Evolutionary conservation across 306 rosid species (phyloP).

Genomic region (Herpetospermum pedunculosum): DNA sequence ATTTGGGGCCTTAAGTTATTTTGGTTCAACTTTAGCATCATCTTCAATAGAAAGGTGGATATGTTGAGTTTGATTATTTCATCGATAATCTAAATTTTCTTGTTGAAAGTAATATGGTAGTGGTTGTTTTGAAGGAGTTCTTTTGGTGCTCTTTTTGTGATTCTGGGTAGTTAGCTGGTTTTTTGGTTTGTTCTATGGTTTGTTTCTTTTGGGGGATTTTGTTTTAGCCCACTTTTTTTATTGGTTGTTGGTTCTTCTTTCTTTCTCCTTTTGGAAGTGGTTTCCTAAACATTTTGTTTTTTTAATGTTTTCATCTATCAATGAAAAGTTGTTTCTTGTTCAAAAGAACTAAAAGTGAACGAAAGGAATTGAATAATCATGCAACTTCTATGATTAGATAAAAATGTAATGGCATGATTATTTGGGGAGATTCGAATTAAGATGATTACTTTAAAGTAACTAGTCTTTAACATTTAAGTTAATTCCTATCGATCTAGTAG

Average conservation of each 20-base stretch:
- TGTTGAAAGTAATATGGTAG: neutral
- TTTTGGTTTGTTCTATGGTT: too few species aligned
- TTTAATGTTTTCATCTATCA: neutral
- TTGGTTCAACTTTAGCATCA: neutral
- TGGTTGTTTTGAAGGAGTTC: neutral
- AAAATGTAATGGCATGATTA: neutral
- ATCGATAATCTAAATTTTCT: neutral
- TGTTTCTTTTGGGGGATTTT: too few species aligned
- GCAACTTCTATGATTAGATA: neutral
- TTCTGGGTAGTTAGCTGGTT: too few species aligned
- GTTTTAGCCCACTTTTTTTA: too few species aligned
- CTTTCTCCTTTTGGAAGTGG: too few species aligned
- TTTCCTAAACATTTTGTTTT: too few species aligned
- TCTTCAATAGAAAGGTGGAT: neutral
- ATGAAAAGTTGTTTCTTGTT: too few species aligned
- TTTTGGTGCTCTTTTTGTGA: too few species aligned
- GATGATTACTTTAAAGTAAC: too few species aligned
- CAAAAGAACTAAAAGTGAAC: neutral
- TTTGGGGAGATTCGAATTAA: neutral
- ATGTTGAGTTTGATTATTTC: neutral
- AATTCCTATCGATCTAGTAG: neutral
- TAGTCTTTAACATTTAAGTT: too few species aligned
- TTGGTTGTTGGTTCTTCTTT: too few species aligned
- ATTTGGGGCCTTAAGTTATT: neutral
- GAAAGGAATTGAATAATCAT: neutral